Evolutionary conservation across 169 alveolate genomes (phyloP), one percentile per base, ranked within the genome.

Genomic region (Eimeria tenella): DNA sequence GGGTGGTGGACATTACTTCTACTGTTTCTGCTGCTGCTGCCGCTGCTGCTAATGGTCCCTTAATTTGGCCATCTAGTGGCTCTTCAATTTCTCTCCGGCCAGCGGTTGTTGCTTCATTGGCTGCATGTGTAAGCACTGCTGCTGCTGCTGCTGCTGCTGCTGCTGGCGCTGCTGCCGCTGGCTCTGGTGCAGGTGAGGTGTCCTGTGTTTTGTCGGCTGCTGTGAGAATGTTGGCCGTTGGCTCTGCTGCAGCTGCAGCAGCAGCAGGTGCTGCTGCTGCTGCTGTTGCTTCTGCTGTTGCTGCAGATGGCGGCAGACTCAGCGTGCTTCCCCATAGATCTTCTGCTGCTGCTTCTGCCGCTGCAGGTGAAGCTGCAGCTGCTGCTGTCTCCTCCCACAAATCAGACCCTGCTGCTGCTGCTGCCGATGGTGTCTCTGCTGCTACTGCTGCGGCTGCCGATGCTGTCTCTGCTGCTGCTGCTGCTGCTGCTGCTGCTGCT

Each of bases 101-200:
- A n/a, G 49, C 82, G 17, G 82, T 50, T 21, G 82, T 71, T 21
- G 82, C 82, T 71, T 21, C 82, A 10, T 5, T 15, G 9, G 74
- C 31, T 15, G 74, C 23, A 13, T 9, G 25, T 13, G 55, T 19
- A 1, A 0, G 53, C 23, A 55, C 82, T 71, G 53, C 82, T 71
- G 50, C 55, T 71, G 82, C 82, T 71, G 82, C 52, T 71, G 17
- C 55, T 31, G 11, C 82, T 71, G 50, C 19, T 68, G 77, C 21
- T 13, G 77, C 77, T 21, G 42, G 21, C 77, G 50, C 13, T 71
- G 82, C 82, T 71, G 82, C 82, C 8, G 82, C 82, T 13, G 68
- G 21, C 19, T 10, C 68, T 58, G 68, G 4, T 58, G 68, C 68
- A 13, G 68, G 4, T 58, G 68, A 10, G 19, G 68, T 17, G 68